phyloP scores from a whole-genome alignment of 1,139 yeast genomes.

The Blastobotrys buckinghamii region DNA sequence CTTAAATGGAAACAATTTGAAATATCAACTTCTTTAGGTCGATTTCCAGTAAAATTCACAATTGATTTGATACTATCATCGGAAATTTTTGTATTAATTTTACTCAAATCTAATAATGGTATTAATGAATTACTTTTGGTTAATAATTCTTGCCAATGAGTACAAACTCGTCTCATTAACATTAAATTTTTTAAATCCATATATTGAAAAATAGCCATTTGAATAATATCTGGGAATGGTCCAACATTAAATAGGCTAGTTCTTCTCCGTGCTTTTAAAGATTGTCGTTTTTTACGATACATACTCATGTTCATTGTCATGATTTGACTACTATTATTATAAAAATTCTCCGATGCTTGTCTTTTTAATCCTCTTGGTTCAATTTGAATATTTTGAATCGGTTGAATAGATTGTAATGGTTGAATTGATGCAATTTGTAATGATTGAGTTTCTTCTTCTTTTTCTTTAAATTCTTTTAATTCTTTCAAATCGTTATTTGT shows the following conservation, averaged over 20 bases:
- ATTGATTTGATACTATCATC: constrained; percentile 53
- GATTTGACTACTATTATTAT: neutral
- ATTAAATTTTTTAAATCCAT: constrained; percentile 51
- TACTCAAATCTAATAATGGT: constrained; percentile 47
- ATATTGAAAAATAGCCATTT: constrained; percentile 47
- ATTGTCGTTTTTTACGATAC: constrained; percentile 1
- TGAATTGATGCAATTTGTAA: neutral
- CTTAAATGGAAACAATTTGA: constrained; percentile 73
- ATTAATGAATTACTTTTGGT: constrained; percentile 50
- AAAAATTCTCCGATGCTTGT: neutral
- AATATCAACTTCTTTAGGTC: constrained; percentile 56
- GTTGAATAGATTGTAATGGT: neutral
- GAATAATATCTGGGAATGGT: constrained; percentile 52
- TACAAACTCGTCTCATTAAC: constrained; percentile 50
- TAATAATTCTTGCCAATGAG: constrained; percentile 63
- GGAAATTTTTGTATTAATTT: constrained; percentile 54
- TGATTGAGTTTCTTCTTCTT: neutral
- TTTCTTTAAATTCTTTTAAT: too few species aligned
- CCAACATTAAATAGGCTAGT: constrained; percentile 53
- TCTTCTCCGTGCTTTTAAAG: constrained; percentile 38
- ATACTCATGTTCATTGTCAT: neutral
- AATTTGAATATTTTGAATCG: neutral
- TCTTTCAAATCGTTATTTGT: too few species aligned
- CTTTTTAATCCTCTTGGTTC: constrained; percentile 3
- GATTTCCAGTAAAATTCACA: constrained; percentile 62